phyloP scores from a whole-genome alignment of 768 basidiomycete species.

The Mycena capillaripes region DNA sequence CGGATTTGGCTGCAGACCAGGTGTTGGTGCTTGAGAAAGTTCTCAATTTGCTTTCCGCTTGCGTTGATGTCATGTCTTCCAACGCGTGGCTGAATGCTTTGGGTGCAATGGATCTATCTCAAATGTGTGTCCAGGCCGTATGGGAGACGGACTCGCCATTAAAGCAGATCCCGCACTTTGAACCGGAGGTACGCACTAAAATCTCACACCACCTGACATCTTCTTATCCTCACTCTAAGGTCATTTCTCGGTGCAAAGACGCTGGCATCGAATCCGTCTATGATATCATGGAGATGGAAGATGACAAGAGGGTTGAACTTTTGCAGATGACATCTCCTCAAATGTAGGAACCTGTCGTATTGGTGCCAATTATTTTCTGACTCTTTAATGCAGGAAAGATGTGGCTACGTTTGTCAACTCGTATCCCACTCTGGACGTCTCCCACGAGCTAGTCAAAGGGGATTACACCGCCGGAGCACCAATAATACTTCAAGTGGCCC shows the following conservation, averaged over 20 bases:
- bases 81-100: slow-evolving; percentile 96
- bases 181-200: slow-evolving; percentile 74
- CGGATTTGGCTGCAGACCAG: slow-evolving; percentile 95
- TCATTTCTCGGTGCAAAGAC: slow-evolving; percentile 87
- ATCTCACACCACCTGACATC: background rate
- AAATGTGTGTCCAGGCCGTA: slow-evolving; percentile 98
- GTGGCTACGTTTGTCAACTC: slow-evolving; percentile 97
- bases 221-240: slow-evolving; percentile 53
- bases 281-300: slow-evolving; percentile 99
- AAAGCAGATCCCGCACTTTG: slow-evolving; percentile 97
- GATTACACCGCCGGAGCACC: slow-evolving; percentile 90
- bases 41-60: slow-evolving; percentile 91
- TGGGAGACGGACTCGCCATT: slow-evolving; percentile 98
- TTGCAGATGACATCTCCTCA: slow-evolving; percentile 88
- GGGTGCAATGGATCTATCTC: slow-evolving; percentile 97
- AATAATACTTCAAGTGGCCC: slow-evolving; percentile 82
- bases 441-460: slow-evolving; percentile 87
- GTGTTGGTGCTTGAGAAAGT: slow-evolving; percentile 90
- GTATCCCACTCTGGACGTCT: slow-evolving; percentile 96
- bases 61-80: slow-evolving; percentile 98
- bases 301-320: slow-evolving; percentile 85
- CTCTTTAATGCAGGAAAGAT: slow-evolving; percentile 74
- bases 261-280: slow-evolving; percentile 91
- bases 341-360: slow-evolving; percentile 73
- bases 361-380: slow-evolving; percentile 31